Base-by-base conservation (phyloP, 352 stramenopile species). In the Pythium scleroteichum region DNA sequence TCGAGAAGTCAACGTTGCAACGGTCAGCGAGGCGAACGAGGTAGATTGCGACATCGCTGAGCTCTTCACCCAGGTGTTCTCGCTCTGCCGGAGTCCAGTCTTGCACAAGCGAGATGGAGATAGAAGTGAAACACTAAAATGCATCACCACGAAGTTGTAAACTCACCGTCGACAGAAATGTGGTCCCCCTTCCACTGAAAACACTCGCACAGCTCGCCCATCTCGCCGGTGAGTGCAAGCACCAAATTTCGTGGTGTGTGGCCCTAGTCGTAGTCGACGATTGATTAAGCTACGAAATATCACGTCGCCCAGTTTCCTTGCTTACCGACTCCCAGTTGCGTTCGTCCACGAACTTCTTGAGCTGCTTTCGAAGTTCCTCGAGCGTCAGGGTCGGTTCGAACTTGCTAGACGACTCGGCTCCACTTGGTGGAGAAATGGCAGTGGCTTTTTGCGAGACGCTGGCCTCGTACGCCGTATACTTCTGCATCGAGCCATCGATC, bases 21-120 rank as follows among this genome's bases (percentile, higher is more conserved):
- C 82, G 79, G 66, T 97, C 79, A 29, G 93, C 88, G 23, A 99
- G 82, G 20, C 92, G 87, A 19, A 98, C 76, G 14, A 97, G 73
- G 67, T 99, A 99, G 64, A 99, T 98, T 20, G 96, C 68, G 49
- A 99, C 95, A 75, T 99, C 96, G 19, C 94, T 97, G 32, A 99
- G 79, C 78, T 99, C 96, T 72, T 99, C 93, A 32, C 88, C 92
- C 8, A 98, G 59, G 56, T 98, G 93, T 62, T 93, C 85, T 13
- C 91, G 73, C 42, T 98, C 82, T 22, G 88, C 76, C 1, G 77
- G 48, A 5, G 70, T 78, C 81, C 73, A 94, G 53, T 86, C 84
- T 20, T 20, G 38, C 5, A 10, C 29, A 35, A 35, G 29, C 29
- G n/a, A n/a, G n/a, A n/a, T n/a, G n/a, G n/a, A n/a, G n/a, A n/a